Conservation (phyloP, 1,284 basidiomycete species). For the Irpex sp. region DNA sequence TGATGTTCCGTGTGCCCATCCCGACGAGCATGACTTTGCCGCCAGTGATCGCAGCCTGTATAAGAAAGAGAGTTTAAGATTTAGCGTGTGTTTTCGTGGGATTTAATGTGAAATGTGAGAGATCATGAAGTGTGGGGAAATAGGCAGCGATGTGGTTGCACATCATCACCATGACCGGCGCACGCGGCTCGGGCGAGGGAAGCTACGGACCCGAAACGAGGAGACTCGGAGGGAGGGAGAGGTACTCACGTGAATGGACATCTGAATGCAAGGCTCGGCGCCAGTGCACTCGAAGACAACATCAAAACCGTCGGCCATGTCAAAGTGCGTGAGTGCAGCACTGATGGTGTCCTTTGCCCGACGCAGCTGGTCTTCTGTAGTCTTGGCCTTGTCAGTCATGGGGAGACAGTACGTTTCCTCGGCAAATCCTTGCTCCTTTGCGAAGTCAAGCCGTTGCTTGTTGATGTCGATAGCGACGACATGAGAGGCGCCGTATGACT, state of each 20-base stretch:
- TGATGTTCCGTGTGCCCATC: constrained; percentile 87
- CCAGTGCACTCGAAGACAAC: constrained; percentile 94
- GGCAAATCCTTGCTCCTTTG: constrained; percentile 71
- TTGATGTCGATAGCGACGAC: constrained; percentile 88
- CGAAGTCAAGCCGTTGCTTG: constrained; percentile 75
- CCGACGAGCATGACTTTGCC: constrained; percentile 92
- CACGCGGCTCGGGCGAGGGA: too few species aligned
- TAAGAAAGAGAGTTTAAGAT: constrained; percentile 4
- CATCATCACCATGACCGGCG: too few species aligned
- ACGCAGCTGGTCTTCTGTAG: constrained; percentile 62
- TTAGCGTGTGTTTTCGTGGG: neutral
- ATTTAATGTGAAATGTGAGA: neutral
- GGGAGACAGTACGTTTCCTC: constrained; percentile 71
- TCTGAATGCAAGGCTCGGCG: constrained; percentile 86
- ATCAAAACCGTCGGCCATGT: constrained; percentile 79
- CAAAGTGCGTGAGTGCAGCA: constrained; percentile 54
- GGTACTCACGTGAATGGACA: constrained; percentile 74
- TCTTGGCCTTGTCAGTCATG: constrained; percentile 39
- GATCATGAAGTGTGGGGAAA: neutral
- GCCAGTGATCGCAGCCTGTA: constrained; percentile 75
- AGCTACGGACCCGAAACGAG: too few species aligned
- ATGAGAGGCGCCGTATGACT: constrained; percentile 64
- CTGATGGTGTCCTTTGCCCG: constrained; percentile 60
- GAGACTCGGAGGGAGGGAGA: neutral
- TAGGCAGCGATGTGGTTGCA: too few species aligned